Conservation (phyloP, 257 asterid genomes). For the Linaria vulgaris region DNA sequence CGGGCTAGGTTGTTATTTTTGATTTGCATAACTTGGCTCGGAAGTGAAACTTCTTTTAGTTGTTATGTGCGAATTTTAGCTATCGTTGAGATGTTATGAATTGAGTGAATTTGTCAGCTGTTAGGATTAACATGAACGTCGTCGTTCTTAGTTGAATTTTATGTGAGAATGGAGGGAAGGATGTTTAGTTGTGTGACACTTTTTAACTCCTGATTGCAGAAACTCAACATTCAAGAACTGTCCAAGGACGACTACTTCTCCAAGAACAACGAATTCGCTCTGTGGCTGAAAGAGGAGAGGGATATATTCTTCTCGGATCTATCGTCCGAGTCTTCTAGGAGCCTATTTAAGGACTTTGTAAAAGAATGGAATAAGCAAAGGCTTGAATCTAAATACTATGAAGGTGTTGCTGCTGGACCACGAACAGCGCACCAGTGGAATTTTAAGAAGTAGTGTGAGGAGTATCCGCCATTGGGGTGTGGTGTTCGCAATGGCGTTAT, state of each 20-base stretch:
- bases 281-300: conserved; percentile 86
- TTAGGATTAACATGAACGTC: background rate
- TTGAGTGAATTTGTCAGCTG: no score
- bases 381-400: conserved; percentile 69
- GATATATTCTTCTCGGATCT: conserved; percentile 67
- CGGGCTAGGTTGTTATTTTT: no score
- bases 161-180: background rate
- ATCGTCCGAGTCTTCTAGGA: conserved; percentile 68
- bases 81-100: no score
- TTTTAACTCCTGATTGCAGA: conserved; percentile 43
- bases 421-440: conserved; percentile 87
- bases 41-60: no score
- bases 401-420: conserved; percentile 78
- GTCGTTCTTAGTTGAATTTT: background rate
- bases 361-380: conserved; percentile 68
- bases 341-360: conserved; percentile 61
- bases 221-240: conserved; percentile 54
- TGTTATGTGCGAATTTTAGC: no score
- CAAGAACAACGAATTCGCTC: conserved; percentile 82
- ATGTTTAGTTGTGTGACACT: background rate
- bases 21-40: no score
- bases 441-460: conserved; percentile 43
- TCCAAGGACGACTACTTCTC: conserved; percentile 82
- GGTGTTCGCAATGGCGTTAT: no score
- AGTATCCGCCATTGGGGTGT: no score